Base-by-base conservation (phyloP, 2,329 filamentous ascomycete species). In the Apiospora phragmitis region DNA sequence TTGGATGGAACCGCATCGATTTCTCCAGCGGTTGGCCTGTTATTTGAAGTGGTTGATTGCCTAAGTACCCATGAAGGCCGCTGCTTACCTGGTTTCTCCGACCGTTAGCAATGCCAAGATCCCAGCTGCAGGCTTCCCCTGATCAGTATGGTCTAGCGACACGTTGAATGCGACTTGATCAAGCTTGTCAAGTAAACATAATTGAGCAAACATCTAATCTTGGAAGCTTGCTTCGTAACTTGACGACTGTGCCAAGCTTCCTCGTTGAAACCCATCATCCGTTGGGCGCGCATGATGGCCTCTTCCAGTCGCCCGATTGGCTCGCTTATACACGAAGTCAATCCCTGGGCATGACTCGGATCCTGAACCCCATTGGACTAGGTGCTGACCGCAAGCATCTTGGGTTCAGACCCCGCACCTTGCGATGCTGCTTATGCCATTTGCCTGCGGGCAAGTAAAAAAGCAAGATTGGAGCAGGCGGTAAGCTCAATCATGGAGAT, bases 1-100 rank as follows among this genome's bases (percentile, higher is more conserved):
- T 86, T 74, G 84, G 85, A 8, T 85, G 83, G 83, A 86, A 86
- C 70, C 72, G 69, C 7, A 75, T 86, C 47, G 78, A 78, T 51
- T 86, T 83, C 75, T 81, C 78, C 12, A 77, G 75, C 51, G 84
- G 84, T 14, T 86, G 84, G 85, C 85, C 84, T 3, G 75, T 78
- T 1, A 80, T 85, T 0, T 83, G 51, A 47, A 29, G n/a, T 43
- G 24, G 16, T n/a, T 1, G n/a, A 18, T 14, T 29, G 38, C 41
- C 16, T 14, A 12, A 3, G 2, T 14, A 12, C n/a, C n/a, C n/a
- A 42, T 9, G 4, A n/a, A 45, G 43, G 5, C 18, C 14, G 4
- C 18, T 18, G 42, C 14, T 21, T 41, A 11, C 14, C 38, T 41
- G 38, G 38, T 41, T 1, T 43, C 42, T 43, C 42, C 42, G 42